Base-by-base conservation (phyloP, 192 early-diverging fungal species). In the Entomortierella lignicola region DNA sequence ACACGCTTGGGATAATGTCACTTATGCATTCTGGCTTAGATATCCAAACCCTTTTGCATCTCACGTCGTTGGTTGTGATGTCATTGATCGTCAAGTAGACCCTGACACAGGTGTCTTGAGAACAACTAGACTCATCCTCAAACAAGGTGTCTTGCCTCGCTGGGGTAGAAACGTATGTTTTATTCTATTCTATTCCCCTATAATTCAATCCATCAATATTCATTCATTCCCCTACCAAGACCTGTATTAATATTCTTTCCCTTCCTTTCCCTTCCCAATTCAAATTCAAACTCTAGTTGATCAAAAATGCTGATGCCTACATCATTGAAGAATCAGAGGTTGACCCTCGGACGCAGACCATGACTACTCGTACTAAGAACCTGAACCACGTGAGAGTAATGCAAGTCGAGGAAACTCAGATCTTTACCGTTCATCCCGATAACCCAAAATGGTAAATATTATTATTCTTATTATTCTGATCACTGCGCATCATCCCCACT, bases 11-110 rank as follows among this genome's bases (percentile, higher is more conserved):
- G 85, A 87, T 39, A 91, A 87, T 60, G 94, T 98, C 56, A 94
- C 96, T 12, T 89, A 87, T 60, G 96, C 96, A 23, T 94, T 98
- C 63, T 96, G 92, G 89, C 82, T 93, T 71, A 92, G 97, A 50
- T 99, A 99, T 85, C 98, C 98, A 52, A 99, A 99, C 81, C 98
- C 98, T 27, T 97, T 95, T 82, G 94, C 98, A 4, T 88, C 91
- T 10, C 98, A 99, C 83, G 98, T 99, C 20, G 82, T 98, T 51
- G 83, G 95, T 5, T 88, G 91, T 23, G 98, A 99, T 84, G 96
- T 97, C n/a, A 87, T 99, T 18, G 95, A 95, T 60, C 88, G 97
- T 30, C 83, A 84, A 44, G 87, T 98, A 6, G 94, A 97, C 69
- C 84, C 89, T 15, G 83, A 85, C 5, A 92, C 92, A 0, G 95